These are phyloP conservation scores for Gynostemma pentaphyllum DNA, from an alignment of 306 rosid genomes.

Conservation along the genomic window DNA sequence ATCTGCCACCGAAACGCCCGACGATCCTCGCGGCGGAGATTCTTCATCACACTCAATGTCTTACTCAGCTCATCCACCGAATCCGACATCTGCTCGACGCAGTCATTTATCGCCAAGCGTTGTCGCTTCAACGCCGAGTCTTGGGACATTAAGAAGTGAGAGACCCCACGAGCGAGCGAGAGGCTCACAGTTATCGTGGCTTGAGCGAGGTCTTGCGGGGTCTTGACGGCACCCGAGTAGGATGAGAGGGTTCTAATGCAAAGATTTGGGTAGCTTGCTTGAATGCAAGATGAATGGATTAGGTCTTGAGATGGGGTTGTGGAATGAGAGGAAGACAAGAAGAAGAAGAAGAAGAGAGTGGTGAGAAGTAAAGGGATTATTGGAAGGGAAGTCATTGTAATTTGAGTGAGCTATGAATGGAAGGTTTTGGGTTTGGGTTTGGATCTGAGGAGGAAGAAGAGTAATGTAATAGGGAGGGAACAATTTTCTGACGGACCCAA, in stretches of 20 bases:
- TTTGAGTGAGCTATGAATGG: no score
- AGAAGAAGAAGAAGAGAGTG: slow-evolving; percentile 1
- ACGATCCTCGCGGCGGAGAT: slow-evolving; percentile 21
- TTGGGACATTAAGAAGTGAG: slow-evolving; percentile 23
- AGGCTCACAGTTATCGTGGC: slow-evolving; percentile 55
- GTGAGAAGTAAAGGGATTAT: background rate
- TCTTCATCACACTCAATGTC: slow-evolving; percentile 38
- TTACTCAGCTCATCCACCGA: slow-evolving; percentile 38
- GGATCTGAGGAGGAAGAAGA: no score
- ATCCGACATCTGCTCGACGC: slow-evolving; percentile 47
- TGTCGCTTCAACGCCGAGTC: slow-evolving; percentile 13
- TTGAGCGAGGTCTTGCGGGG: slow-evolving; percentile 50
- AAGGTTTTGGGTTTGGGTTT: no score
- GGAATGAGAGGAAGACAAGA: background rate
- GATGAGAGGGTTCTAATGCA: slow-evolving; percentile 56
- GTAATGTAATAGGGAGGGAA: no score
- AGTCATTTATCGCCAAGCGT: slow-evolving; percentile 39
- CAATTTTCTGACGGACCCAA: no score
- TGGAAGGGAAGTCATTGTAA: no score
- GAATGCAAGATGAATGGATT: slow-evolving; percentile 46
- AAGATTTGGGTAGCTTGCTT: slow-evolving; percentile 62
- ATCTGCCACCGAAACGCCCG: slow-evolving; percentile 47
- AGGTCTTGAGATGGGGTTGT: slow-evolving; percentile 23
- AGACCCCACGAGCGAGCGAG: slow-evolving; percentile 26
- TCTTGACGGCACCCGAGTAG: slow-evolving; percentile 27